phyloP scores from a whole-genome alignment of 2,329 filamentous ascomycete genomes.

The Pseudogymnoascus sp. region DNA sequence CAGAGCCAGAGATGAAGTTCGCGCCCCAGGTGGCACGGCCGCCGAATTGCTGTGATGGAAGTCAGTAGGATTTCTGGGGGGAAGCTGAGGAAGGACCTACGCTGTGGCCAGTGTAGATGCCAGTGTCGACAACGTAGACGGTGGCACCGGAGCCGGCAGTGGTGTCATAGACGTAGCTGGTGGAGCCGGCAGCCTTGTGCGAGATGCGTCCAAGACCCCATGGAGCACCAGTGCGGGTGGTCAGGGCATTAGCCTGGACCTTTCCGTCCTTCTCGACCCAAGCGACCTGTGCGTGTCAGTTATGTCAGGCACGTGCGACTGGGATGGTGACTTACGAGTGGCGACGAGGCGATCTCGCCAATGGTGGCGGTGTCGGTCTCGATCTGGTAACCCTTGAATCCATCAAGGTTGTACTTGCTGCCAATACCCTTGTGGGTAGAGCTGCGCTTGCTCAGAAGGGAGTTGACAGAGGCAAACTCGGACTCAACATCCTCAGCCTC shows the following conservation, averaged over 20 bases:
- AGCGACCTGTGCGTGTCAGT: slow-evolving; percentile 19
- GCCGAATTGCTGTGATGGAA: slow-evolving; percentile 28
- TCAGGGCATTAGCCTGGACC: slow-evolving; percentile 27
- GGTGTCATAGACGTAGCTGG: slow-evolving; percentile 27
- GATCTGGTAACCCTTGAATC: slow-evolving; percentile 26
- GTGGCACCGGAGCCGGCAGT: slow-evolving; percentile 28
- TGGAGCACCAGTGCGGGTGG: slow-evolving; percentile 22
- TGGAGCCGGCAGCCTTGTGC: slow-evolving; percentile 19
- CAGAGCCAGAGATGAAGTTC: slow-evolving; percentile 26
- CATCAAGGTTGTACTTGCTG: slow-evolving; percentile 21
- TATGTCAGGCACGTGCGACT: background rate
- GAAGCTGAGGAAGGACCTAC: background rate
- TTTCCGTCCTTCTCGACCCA: slow-evolving; percentile 26
- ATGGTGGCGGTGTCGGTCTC: slow-evolving; percentile 23
- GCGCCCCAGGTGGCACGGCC: slow-evolving; percentile 30
- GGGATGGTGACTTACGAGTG: slow-evolving; percentile 19
- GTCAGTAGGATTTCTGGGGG: slow-evolving; percentile 24
- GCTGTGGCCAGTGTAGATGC: background rate
- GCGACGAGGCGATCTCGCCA: slow-evolving; percentile 22
- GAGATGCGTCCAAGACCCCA: slow-evolving; percentile 31
- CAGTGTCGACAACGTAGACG: slow-evolving; percentile 29
- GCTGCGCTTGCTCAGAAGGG: slow-evolving; percentile 50
- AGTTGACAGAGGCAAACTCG: slow-evolving; percentile 42
- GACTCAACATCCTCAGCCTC: slow-evolving; percentile 41
- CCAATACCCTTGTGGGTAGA: slow-evolving; percentile 25